Conservation (phyloP, 345 rosid genomes). For the Rhodamnia rubescens region DNA sequence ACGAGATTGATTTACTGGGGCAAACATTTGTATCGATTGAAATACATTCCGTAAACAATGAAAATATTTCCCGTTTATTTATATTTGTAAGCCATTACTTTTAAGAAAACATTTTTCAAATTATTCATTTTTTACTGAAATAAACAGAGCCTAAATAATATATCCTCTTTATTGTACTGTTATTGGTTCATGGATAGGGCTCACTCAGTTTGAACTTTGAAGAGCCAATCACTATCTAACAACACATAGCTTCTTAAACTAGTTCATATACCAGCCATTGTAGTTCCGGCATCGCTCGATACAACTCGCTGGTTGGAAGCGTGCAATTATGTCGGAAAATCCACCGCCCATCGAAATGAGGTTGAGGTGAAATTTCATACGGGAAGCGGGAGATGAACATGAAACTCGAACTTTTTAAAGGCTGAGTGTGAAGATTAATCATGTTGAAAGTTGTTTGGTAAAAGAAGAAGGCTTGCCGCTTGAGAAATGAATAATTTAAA, state of each 20-base stretch:
- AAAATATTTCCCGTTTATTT: too few relatives aligned
- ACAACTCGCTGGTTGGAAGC: background rate
- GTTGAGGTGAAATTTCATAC: background rate
- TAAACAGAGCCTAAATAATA: background rate
- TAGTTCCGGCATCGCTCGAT: background rate
- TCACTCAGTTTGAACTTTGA: background rate
- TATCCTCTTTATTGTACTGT: background rate
- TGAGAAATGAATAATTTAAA: accelerated
- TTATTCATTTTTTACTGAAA: too few relatives aligned
- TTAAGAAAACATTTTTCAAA: too few relatives aligned
- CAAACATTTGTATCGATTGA: too few relatives aligned
- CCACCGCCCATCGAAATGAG: background rate
- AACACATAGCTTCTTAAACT: background rate
- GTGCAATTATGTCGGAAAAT: background rate
- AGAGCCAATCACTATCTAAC: background rate
- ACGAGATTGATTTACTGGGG: too few relatives aligned
- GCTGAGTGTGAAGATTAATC: background rate
- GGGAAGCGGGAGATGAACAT: too few relatives aligned
- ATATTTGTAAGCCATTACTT: too few relatives aligned
- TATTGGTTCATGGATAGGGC: background rate
- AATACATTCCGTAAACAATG: too few relatives aligned
- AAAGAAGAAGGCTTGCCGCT: background rate
- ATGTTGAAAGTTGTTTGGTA: background rate
- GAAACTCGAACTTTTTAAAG: too few relatives aligned
- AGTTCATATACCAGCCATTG: background rate